Base-by-base conservation (phyloP, 164 flowering plant species). In the Brasenia schreberi region DNA sequence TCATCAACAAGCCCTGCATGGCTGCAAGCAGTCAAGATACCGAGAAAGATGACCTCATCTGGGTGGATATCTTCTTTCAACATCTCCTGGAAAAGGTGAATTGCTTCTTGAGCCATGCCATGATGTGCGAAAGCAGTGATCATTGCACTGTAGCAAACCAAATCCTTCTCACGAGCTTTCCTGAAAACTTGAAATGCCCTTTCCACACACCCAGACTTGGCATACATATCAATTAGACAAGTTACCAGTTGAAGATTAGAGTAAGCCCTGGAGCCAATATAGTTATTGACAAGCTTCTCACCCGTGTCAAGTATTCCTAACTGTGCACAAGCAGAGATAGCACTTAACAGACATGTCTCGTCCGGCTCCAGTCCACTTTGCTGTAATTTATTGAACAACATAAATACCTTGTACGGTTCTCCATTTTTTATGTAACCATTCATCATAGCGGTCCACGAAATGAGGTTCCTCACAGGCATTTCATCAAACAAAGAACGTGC, bases 381-480 rank as follows among this genome's bases (percentile, higher is more conserved):
- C 63, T 76, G 71, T 53, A 76, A 80, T 33, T 56, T 33, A 43
- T 71, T 63, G 62, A 69, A 74, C 61, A 79, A 42, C 44, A 74
- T 72, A 67, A 78, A 64, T 59, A 79, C 80, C 33, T 14, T n/a
- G 61, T 17, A 69, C 58, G 81, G 76, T 65, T 76, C 67, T 44
- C 81, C 79, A 66, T 70, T 72, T 66, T 69, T 78, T 6, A 80
- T 75, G 75, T 76, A 77, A 53, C 82, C 82, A 18, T 68, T 61
- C 43, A 78, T 79, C 77, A 79, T 74, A 17, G 74, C 69, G 42
- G 82, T 75, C 80, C 85, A 81, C 62, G 84, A 70, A 18, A 79
- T 73, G 66, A 77, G 67, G 71, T 79, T 81, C 71, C 61, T 77
- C 73, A 73, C 73, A 6, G 75, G 80, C 73, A 79, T 73, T 67